A percentile compares a stretch with the other conserved stretches of the same genome.
phyloP scores from a whole-genome alignment of 2,329 filamentous ascomycete genomes.

The Cladophialophora immunda region DNA sequence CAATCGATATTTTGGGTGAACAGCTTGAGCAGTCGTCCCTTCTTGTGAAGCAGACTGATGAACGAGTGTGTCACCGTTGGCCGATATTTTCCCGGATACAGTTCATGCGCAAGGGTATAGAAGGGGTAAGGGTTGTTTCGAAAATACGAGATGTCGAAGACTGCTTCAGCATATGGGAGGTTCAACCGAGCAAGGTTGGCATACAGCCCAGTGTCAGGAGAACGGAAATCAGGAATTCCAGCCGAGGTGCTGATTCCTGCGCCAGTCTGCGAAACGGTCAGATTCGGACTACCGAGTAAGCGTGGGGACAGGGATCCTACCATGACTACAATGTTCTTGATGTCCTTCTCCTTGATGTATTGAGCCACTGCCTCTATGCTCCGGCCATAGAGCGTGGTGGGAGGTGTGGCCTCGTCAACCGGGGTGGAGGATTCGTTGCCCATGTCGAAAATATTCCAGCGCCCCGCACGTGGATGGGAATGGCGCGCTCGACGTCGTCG shows the following conservation, averaged over 20 bases:
- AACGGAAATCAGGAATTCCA: constrained; percentile 90
- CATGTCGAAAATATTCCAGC: constrained; percentile 67
- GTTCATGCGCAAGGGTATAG: constrained; percentile 88
- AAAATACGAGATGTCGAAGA: constrained; percentile 95
- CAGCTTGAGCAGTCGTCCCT: constrained; percentile 79
- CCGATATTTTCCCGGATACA: constrained; percentile 88
- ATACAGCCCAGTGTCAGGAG: constrained; percentile 91
- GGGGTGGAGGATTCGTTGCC: constrained; percentile 81
- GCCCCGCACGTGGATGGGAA: constrained; percentile 47
- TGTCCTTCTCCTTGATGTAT: constrained; percentile 75
- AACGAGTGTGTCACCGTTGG: constrained; percentile 93
- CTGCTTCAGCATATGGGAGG: constrained; percentile 87
- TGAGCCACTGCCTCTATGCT: constrained; percentile 79
- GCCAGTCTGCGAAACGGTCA: constrained; percentile 66
- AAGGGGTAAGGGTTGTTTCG: constrained; percentile 84
- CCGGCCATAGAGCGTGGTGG: constrained; percentile 72
- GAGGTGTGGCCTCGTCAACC: constrained; percentile 69
- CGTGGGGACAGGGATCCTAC: constrained; percentile 47
- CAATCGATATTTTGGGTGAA: constrained; percentile 99
- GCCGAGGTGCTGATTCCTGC: constrained; percentile 75
- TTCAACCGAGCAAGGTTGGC: constrained; percentile 87
- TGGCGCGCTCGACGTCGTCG: constrained; percentile 57
- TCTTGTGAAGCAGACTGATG: constrained; percentile 80
- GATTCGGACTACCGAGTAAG: neutral
- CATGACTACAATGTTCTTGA: constrained; percentile 81